phyloP scores from a whole-genome alignment of 257 asterid species.

The Nyctanthes arbortristis region DNA sequence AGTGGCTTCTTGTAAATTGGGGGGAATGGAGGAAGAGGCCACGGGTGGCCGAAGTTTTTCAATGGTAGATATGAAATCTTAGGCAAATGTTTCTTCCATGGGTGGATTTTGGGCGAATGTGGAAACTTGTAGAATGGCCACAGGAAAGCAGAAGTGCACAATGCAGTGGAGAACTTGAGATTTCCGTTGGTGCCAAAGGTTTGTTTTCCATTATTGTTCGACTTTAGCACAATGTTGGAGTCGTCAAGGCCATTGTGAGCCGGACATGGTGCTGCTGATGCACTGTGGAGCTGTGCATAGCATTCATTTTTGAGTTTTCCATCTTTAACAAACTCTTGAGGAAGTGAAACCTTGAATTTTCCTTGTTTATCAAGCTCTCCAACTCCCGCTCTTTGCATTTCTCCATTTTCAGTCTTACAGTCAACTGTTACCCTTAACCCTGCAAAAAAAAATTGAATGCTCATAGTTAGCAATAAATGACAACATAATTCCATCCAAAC shows the following conservation, averaged over 20 bases:
- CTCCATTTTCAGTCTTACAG: conserved; percentile 40
- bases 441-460: conserved; percentile 22
- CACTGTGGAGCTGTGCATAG: conserved; percentile 50
- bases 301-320: conserved; percentile 42
- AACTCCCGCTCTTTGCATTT: conserved; percentile 37
- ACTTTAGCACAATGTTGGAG: conserved; percentile 48
- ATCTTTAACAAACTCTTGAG: conserved; percentile 30
- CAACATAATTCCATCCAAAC: neutral
- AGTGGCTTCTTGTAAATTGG: conserved; percentile 34
- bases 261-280: conserved; percentile 44
- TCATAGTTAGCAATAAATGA: neutral
- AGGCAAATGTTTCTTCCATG: conserved; percentile 40
- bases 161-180: conserved; percentile 60
- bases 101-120: conserved; percentile 48
- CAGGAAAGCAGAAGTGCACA: conserved; percentile 76
- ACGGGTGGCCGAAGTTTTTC: conserved; percentile 39
- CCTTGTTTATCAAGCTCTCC: conserved; percentile 45
- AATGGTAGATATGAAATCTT: conserved; percentile 33
- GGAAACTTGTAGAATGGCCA: conserved; percentile 69
- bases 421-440: conserved; percentile 51
- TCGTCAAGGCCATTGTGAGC: conserved; percentile 35
- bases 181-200: conserved; percentile 48
- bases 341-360: conserved; percentile 35
- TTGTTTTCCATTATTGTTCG: conserved; percentile 34
- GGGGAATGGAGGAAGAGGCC: conserved; percentile 45